phyloP scores from a whole-genome alignment of 139 green algal species.

The Desmodesmus armatus region DNA sequence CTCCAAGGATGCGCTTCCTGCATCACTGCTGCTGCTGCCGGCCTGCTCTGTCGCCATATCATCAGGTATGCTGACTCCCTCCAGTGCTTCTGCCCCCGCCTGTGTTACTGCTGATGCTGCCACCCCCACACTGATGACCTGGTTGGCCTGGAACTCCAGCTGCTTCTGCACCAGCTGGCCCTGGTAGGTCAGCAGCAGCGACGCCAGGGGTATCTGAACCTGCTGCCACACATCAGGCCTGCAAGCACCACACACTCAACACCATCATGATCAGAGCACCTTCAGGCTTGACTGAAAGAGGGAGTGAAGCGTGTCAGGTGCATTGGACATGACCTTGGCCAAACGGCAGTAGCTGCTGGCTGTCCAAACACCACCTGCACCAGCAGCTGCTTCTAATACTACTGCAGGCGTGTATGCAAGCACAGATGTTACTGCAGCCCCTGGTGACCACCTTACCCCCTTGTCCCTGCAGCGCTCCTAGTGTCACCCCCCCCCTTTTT shows the following conservation, averaged over 20 bases:
- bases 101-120: conserved; percentile 20
- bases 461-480: background rate
- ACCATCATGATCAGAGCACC: too few relatives aligned
- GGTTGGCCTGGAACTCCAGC: conserved; percentile 29
- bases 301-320: background rate
- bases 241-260: too few relatives aligned
- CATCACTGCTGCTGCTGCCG: conserved; percentile 3
- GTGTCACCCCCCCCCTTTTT: too few relatives aligned
- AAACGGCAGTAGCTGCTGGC: too few relatives aligned
- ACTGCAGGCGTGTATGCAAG: too few relatives aligned
- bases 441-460: background rate
- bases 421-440: too few relatives aligned
- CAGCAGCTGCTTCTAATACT: too few relatives aligned
- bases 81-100: conserved; percentile 21
- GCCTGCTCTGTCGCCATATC: background rate
- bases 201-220: conserved; percentile 14
- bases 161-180: conserved; percentile 39
- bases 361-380: too few relatives aligned
- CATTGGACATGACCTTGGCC: background rate
- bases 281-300: too few relatives aligned
- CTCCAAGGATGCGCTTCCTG: background rate
- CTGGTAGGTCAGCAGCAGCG: conserved; percentile 27
- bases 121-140: conserved; percentile 39
- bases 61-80: background rate
- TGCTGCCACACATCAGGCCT: conserved; percentile 25